A percentile compares a stretch with the other conserved stretches of the same genome.
Conservation (phyloP, 306 rosid genomes). For the Sesbania bispinosa region DNA sequence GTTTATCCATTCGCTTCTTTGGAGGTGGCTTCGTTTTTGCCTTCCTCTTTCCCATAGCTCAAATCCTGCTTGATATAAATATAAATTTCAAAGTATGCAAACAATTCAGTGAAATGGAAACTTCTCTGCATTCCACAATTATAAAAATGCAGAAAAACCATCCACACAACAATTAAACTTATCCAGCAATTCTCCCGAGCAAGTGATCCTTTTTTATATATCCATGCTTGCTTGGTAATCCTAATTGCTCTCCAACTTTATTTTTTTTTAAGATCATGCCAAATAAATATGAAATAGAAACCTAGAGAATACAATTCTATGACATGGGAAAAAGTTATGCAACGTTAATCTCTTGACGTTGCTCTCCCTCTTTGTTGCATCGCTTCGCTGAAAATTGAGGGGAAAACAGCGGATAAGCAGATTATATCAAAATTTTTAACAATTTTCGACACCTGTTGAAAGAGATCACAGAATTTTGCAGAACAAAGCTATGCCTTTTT, state of each 20-base stretch:
- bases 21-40: conserved; percentile 91
- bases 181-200: neutral
- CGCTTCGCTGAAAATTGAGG: neutral
- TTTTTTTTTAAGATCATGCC: neutral
- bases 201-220: neutral
- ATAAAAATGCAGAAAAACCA: neutral
- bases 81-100: neutral
- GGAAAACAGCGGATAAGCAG: neutral
- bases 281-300: neutral
- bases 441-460: neutral
- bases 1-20: conserved; percentile 94
- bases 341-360: neutral
- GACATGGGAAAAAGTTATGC: neutral
- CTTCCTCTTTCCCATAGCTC: conserved; percentile 89
- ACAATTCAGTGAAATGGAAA: conserved; percentile 3
- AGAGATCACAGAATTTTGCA: neutral
- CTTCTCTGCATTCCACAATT: neutral
- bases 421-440: neutral
- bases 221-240: neutral
- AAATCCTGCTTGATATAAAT: conserved; percentile 27
- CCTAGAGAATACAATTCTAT: neutral
- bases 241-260: neutral
- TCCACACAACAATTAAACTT: neutral
- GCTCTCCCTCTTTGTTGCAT: neutral
- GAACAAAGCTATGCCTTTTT: neutral